These are phyloP conservation scores for Paracamarosporium sp. DNA, from an alignment of 2,329 filamentous ascomycete species.

Conservation along the genomic window DNA sequence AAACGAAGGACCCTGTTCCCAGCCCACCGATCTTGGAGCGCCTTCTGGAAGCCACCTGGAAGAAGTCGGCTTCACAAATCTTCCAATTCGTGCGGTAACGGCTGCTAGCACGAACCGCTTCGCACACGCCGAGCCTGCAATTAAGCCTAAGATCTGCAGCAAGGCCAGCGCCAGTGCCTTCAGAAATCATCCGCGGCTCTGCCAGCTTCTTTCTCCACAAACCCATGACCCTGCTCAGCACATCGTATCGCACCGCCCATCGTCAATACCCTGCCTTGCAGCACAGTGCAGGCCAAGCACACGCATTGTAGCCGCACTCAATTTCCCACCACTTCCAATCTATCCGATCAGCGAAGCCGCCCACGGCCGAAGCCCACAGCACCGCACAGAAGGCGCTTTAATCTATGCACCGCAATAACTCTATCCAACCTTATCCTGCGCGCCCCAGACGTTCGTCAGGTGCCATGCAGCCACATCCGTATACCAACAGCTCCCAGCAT, in stretches of 20 bases:
- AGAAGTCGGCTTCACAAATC: conserved; percentile 22
- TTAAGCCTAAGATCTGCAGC: conserved; percentile 45
- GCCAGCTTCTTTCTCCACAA: conserved; percentile 8
- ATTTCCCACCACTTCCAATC: conserved; percentile 20
- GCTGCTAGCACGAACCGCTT: conserved; percentile 1
- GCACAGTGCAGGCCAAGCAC: conserved; percentile 15
- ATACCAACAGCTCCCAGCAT: neutral
- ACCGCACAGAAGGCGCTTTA: conserved; percentile 19
- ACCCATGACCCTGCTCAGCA: conserved; percentile 9
- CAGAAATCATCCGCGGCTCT: conserved; percentile 26
- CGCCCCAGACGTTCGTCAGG: conserved; percentile 18
- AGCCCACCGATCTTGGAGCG: conserved; percentile 18
- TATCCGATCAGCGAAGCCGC: conserved; percentile 13
- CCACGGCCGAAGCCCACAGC: neutral
- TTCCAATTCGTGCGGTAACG: conserved; percentile 30
- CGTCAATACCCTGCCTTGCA: neutral
- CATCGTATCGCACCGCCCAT: conserved; percentile 2
- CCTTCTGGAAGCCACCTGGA: conserved; percentile 39
- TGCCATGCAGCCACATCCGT: conserved; percentile 9
- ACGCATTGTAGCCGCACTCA: conserved; percentile 10
- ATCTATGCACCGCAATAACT: conserved; percentile 30
- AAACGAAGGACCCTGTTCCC: conserved; percentile 15
- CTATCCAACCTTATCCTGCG: conserved; percentile 32
- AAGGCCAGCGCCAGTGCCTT: conserved; percentile 8
- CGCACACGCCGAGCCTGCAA: conserved; percentile 33